A percentile compares a stretch with the other conserved stretches of the same genome.
phyloP scores from a whole-genome alignment of 306 rosid genomes.

The Cucumis cinereus region DNA sequence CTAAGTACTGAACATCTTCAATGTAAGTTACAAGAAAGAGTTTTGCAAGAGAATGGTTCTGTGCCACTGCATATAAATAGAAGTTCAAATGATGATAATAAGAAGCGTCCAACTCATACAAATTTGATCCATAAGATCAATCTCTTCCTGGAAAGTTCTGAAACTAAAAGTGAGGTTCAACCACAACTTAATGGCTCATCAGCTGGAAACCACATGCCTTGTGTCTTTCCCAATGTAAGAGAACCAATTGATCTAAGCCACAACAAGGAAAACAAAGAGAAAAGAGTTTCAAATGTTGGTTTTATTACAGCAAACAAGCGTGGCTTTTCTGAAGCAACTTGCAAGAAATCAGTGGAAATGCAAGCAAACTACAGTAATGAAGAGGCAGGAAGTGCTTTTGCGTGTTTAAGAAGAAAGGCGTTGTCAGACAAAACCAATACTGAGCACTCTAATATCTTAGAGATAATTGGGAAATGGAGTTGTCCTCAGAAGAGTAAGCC shows the following conservation, averaged over 20 bases:
- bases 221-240: slow-evolving; percentile 2
- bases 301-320: slow-evolving; percentile 47
- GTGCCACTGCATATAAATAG: slow-evolving; percentile 1
- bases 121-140: slow-evolving; percentile 1
- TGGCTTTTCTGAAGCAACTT: slow-evolving; percentile 1
- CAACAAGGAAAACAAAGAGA: slow-evolving; percentile 24
- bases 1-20: slow-evolving; percentile 11
- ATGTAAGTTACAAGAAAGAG: background rate
- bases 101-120: slow-evolving; percentile 5
- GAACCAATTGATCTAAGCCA: slow-evolving; percentile 18
- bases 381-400: slow-evolving; percentile 10
- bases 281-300: slow-evolving; percentile 21
- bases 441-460: slow-evolving; percentile 17
- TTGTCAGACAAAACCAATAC: slow-evolving; percentile 63
- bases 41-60: slow-evolving; percentile 1
- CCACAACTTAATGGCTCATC: slow-evolving; percentile 6
- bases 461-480: slow-evolving; percentile 64
- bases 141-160: slow-evolving; percentile 3
- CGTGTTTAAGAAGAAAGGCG: slow-evolving; percentile 30
- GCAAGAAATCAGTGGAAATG: slow-evolving; percentile 22
- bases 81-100: slow-evolving; percentile 5
- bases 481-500: slow-evolving; percentile 77
- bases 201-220: background rate
- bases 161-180: slow-evolving; percentile 11
- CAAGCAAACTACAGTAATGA: slow-evolving; percentile 3